Evolutionary conservation across 2,329 filamentous ascomycete genomes (phyloP).

Genomic region (Bipolaris victoriae): DNA sequence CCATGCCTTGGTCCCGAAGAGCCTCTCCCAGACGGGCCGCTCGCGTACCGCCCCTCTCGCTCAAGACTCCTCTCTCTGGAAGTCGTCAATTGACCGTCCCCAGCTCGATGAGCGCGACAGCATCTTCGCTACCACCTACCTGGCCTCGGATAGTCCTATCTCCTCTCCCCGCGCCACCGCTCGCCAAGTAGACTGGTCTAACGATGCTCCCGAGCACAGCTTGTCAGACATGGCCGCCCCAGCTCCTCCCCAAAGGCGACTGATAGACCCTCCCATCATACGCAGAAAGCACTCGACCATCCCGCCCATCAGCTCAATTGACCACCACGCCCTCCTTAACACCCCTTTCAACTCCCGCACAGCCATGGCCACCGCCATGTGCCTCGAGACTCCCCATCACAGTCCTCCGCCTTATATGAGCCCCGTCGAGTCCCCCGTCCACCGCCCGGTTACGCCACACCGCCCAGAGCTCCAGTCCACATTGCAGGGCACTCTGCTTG

Average conservation of each 20-base stretch:
- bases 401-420: constrained; percentile 48
- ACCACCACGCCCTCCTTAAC: constrained; percentile 40
- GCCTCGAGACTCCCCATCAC: constrained; percentile 29
- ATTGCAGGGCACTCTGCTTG: constrained; percentile 37
- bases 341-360: constrained; percentile 42
- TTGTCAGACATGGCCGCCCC: constrained; percentile 40
- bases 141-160: constrained; percentile 57
- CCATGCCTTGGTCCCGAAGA: constrained; percentile 39
- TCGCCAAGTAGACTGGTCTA: constrained; percentile 21
- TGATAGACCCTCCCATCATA: constrained; percentile 41
- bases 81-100: constrained; percentile 50
- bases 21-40: constrained; percentile 46
- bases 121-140: constrained; percentile 68
- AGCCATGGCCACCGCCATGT: constrained; percentile 29
- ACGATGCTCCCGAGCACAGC: constrained; percentile 39
- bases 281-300: constrained; percentile 40
- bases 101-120: constrained; percentile 67
- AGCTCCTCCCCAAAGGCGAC: constrained; percentile 38
- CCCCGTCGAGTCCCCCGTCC: constrained; percentile 46
- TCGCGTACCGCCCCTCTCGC: constrained; percentile 48
- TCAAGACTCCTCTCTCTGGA: constrained; percentile 43
- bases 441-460: constrained; percentile 40
- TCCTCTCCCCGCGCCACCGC: constrained; percentile 45
- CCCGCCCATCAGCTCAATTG: constrained; percentile 32
- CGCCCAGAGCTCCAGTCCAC: constrained; percentile 27